Percentiles rank a stretch among this genome's conserved stretches.
phyloP scores from a whole-genome alignment of 1,139 yeast species.

The Sugiyamaella neomexicana region DNA sequence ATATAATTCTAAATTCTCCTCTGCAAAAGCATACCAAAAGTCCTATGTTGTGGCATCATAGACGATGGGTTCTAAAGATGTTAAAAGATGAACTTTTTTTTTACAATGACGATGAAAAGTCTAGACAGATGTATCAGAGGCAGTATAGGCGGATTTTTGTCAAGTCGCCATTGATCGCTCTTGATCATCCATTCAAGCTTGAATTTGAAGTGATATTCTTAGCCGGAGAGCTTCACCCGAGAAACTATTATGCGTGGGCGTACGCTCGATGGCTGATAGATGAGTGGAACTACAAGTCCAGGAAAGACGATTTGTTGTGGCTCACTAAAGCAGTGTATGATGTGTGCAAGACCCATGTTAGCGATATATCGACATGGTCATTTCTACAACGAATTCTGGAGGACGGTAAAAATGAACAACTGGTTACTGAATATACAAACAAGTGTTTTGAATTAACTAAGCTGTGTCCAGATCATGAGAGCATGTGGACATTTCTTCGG shows the following conservation, averaged over 20 bases:
- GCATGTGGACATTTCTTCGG: constrained; percentile 27
- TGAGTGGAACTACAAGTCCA: not conserved
- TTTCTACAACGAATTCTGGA: constrained; percentile 34
- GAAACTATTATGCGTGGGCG: constrained; percentile 50
- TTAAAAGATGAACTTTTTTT: not conserved
- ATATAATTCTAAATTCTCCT: constrained; percentile 38
- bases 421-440: constrained; percentile 15
- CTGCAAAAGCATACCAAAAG: constrained; percentile 42
- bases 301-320: constrained; percentile 4
- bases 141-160: not conserved
- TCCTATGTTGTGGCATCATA: constrained; percentile 44
- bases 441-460: constrained; percentile 18
- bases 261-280: constrained; percentile 42
- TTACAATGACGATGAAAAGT: not conserved
- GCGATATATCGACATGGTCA: constrained; percentile 51
- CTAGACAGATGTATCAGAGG: not conserved
- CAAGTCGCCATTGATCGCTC: not conserved
- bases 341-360: constrained; percentile 42
- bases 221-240: constrained; percentile 45
- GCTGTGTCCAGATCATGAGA: constrained; percentile 30
- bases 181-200: constrained; percentile 9
- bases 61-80: constrained; percentile 35
- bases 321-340: constrained; percentile 29
- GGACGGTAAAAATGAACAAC: constrained; percentile 5
- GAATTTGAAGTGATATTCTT: constrained; percentile 37